phyloP scores from a whole-genome alignment of 2,329 filamentous ascomycete species.

The Alternaria viburni region DNA sequence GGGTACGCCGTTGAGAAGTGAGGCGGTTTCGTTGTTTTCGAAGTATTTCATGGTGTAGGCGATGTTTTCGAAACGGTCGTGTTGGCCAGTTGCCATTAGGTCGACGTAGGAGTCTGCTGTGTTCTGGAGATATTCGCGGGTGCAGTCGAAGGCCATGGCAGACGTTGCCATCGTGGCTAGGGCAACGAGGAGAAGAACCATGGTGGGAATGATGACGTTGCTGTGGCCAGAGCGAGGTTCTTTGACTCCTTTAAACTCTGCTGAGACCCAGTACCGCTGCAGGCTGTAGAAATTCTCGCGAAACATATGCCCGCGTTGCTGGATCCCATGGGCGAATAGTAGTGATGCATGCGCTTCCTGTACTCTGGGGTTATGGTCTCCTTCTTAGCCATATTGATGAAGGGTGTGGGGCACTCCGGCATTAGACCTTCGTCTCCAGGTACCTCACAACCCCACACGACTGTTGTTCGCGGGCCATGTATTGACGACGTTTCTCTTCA shows the following conservation, averaged over 20 bases:
- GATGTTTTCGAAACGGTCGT: slow-evolving; percentile 23
- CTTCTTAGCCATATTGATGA: slow-evolving; percentile 3
- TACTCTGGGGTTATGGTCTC: too few relatives aligned
- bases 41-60: slow-evolving; percentile 24
- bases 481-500: background rate
- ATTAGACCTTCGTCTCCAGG: background rate
- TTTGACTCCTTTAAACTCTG: too few relatives aligned
- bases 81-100: slow-evolving; percentile 21
- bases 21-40: slow-evolving; percentile 23
- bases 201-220: background rate
- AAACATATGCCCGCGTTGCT: background rate
- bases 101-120: slow-evolving; percentile 12
- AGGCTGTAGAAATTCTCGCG: background rate
- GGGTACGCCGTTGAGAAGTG: slow-evolving; percentile 23
- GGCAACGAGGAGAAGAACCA: background rate
- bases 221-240: too few relatives aligned
- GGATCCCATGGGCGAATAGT: background rate
- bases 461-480: too few relatives aligned
- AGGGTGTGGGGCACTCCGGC: slow-evolving; percentile 19
- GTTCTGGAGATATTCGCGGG: slow-evolving; percentile 8
- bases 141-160: slow-evolving; percentile 11
- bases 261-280: too few relatives aligned
- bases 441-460: too few relatives aligned
- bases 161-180: background rate
- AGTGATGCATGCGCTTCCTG: background rate